Percentiles rank a stretch among this genome's conserved stretches.
Conservation (phyloP, 306 rosid species). For the Quillaja saponaria region DNA sequence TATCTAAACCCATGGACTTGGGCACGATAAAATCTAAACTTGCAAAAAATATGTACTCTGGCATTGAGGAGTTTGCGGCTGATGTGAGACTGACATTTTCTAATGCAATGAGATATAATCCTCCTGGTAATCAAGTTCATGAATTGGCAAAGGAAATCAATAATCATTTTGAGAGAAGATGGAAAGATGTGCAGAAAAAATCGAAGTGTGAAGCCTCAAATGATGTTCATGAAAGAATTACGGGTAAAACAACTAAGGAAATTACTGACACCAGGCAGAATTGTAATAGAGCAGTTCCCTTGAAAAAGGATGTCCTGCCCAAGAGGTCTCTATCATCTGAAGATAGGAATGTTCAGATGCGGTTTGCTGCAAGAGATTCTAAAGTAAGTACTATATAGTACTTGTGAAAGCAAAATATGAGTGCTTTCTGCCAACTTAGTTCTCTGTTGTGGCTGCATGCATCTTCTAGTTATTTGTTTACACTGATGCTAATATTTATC, state of each 20-base stretch:
- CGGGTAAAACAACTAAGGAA: constrained; percentile 36
- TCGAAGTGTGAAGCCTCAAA: constrained; percentile 42
- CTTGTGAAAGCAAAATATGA: constrained; percentile 15
- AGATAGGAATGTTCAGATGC: constrained; percentile 37
- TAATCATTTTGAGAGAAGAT: constrained; percentile 60
- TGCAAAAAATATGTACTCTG: constrained; percentile 49
- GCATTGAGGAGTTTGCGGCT: constrained; percentile 61
- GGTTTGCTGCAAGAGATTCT: constrained; percentile 38
- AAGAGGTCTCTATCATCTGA: constrained; percentile 42
- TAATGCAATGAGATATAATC: constrained; percentile 87
- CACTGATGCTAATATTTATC: background rate
- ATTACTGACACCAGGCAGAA: constrained; percentile 18
- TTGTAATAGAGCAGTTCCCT: constrained; percentile 16
- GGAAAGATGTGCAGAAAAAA: constrained; percentile 52
- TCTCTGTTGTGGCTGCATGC: background rate
- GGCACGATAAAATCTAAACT: constrained; percentile 81
- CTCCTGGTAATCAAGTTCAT: constrained; percentile 73
- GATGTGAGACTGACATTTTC: constrained; percentile 84
- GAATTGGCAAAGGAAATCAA: constrained; percentile 66
- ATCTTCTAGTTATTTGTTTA: background rate
- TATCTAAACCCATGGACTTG: constrained; percentile 85
- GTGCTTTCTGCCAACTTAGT: constrained; percentile 18
- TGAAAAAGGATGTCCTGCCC: constrained; percentile 31
- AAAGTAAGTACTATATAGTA: constrained; percentile 50
- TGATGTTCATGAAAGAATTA: constrained; percentile 37